A percentile compares a stretch with the other conserved stretches of the same genome.
phyloP scores from a whole-genome alignment of 2,329 filamentous ascomycete genomes.

The Monosporascus sp. region DNA sequence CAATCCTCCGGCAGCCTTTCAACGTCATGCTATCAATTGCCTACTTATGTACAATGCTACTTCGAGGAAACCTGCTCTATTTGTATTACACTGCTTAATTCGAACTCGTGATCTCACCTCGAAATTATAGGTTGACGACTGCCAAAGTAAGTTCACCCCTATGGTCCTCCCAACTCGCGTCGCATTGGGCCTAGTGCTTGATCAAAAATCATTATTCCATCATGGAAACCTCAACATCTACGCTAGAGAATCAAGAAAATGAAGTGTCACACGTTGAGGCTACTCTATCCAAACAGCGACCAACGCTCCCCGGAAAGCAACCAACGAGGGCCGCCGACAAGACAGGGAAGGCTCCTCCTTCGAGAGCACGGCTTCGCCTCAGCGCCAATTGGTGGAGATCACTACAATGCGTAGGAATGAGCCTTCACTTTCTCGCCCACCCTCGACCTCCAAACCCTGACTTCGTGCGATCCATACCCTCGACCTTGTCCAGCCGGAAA shows the following conservation, averaged over 20 bases:
- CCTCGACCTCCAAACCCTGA: constrained; percentile 55
- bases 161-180: no score
- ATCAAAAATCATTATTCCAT: neutral
- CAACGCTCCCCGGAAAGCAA: constrained; percentile 10
- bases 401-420: constrained; percentile 65
- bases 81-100: no score
- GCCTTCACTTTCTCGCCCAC: constrained; percentile 56
- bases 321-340: constrained; percentile 18
- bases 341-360: constrained; percentile 24
- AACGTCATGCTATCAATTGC: no score
- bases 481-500: constrained; percentile 29
- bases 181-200: neutral
- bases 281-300: constrained; percentile 1
- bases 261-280: neutral
- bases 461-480: constrained; percentile 52
- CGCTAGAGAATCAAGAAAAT: constrained; percentile 1
- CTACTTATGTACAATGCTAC: no score
- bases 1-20: no score
- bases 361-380: constrained; percentile 55
- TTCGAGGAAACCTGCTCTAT: no score
- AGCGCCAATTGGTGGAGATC: constrained; percentile 63
- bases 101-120: no score
- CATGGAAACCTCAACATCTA: neutral
- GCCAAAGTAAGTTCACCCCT: no score
- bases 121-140: no score